These are phyloP conservation scores for Serendipita sp. DNA, from an alignment of 768 basidiomycete genomes.

Conservation along the genomic window DNA sequence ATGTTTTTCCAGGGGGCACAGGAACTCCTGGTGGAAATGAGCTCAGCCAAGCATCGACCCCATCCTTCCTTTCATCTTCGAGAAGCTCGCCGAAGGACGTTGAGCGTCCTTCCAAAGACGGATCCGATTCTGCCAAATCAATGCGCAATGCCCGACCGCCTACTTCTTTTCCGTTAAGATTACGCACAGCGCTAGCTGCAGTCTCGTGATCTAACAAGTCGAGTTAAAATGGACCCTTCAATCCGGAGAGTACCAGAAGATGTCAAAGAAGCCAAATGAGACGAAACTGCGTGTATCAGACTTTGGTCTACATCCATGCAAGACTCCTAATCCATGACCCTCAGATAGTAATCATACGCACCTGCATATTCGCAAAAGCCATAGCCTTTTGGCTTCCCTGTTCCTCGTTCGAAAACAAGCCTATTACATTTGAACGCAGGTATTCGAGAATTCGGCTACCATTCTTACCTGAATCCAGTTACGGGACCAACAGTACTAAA, in stretches of 20 bases:
- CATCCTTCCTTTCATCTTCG: slow-evolving; percentile 34
- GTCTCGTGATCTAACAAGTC: slow-evolving; percentile 68
- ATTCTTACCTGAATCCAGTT: slow-evolving; percentile 58
- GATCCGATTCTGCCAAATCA: slow-evolving; percentile 85
- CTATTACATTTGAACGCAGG: slow-evolving; percentile 21
- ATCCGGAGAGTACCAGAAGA: slow-evolving; percentile 15
- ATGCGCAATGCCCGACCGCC: slow-evolving; percentile 86
- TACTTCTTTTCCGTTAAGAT: slow-evolving; percentile 82
- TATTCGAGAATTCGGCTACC: neutral
- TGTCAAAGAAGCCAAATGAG: slow-evolving; percentile 12
- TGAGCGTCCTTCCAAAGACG: slow-evolving; percentile 80
- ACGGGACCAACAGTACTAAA: slow-evolving; percentile 83
- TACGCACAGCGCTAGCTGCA: slow-evolving; percentile 85
- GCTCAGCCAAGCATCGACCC: slow-evolving; percentile 37
- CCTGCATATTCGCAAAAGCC: slow-evolving; percentile 75
- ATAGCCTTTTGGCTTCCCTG: slow-evolving; percentile 89
- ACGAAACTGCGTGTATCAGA: slow-evolving; percentile 5
- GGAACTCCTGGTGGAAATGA: slow-evolving; percentile 62
- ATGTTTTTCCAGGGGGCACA: slow-evolving; percentile 48
- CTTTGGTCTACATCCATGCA: neutral
- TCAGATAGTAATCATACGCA: neutral
- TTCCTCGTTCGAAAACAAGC: slow-evolving; percentile 77
- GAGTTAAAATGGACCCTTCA: slow-evolving; percentile 6
- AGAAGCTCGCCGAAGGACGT: slow-evolving; percentile 69
- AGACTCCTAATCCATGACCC: too few relatives aligned